These are phyloP conservation scores for Boletales sp. DNA, from an alignment of 768 basidiomycete species.

Conservation along the genomic window DNA sequence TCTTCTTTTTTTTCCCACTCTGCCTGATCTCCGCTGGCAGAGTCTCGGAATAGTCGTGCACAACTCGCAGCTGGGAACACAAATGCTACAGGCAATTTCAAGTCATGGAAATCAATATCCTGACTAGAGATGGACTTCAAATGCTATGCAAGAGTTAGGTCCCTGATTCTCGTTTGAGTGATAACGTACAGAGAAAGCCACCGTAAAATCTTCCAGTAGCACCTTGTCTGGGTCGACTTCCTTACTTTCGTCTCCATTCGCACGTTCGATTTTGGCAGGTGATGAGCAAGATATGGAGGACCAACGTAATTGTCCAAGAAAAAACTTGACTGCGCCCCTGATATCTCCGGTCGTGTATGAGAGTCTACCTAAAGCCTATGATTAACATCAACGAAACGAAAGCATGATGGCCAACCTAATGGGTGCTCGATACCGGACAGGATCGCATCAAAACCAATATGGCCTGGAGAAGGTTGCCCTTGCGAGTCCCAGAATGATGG, in stretches of 20 bases:
- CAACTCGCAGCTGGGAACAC: conserved; percentile 56
- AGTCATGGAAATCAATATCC: conserved; percentile 37
- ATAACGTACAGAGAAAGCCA: conserved; percentile 73
- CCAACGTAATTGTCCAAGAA: conserved; percentile 66
- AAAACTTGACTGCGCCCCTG: conserved; percentile 70
- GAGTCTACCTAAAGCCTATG: conserved; percentile 59
- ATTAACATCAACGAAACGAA: conserved; percentile 6
- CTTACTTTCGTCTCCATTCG: conserved; percentile 26
- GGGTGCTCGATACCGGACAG: conserved; percentile 76
- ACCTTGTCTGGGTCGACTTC: conserved; percentile 54
- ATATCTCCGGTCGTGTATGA: conserved; percentile 90
- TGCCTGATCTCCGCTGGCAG: conserved; percentile 37
- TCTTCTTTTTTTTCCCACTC: conserved; percentile 67
- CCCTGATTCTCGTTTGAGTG: not conserved
- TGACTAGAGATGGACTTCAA: conserved; percentile 56
- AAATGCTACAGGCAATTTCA: conserved; percentile 66
- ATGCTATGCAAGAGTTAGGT: conserved; percentile 50
- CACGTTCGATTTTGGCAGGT: conserved; percentile 12
- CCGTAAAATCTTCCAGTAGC: conserved; percentile 82
- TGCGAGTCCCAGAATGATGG: conserved; percentile 82
- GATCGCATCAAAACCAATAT: conserved; percentile 56
- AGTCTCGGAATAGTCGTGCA: conserved; percentile 54
- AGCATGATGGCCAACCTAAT: conserved; percentile 45
- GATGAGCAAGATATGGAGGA: conserved; percentile 25
- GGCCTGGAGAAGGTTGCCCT: conserved; percentile 38